Base-by-base conservation (phyloP, 139 green algal genomes). In the Chlorella sp. region DNA sequence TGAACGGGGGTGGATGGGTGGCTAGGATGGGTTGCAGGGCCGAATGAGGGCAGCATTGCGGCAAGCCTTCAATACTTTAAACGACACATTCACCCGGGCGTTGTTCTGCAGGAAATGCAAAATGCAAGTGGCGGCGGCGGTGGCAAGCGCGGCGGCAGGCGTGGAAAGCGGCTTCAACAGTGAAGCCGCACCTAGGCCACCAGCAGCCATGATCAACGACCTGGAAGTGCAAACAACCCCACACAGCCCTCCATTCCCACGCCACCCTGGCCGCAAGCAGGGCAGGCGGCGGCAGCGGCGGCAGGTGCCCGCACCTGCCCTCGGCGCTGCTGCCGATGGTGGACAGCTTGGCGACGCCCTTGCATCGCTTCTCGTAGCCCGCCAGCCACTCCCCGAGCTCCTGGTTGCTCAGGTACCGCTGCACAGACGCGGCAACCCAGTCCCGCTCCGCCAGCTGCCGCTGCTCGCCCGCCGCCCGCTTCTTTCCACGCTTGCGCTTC, bases 401-500 rank as follows among this genome's bases (percentile, higher is more conserved):
- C 38, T 76, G 28, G 46, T 87, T 87, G 74, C 28, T 69, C 28
- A 87, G 67, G 46, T 87, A 87, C 20, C 44, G 73, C 44, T 67
- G 34, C 20, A 67, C 32, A 60, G 51, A 60, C 51, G 51, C 51
- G 51, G 51, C 51, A 11, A 60, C 51, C 51, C 51, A 60, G 16
- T 60, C 51, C 11, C 51, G 51, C 51, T 60, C 51, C 51, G 51
- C 51, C 51, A 60, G 51, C 51, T 60, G 51, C 51, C 51, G 51
- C 51, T 60, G 51, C 51, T 60, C 51, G 51, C 58, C 77, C 30
- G 36, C 0, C 0, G 90, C 89, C 22, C 81, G 26, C 7, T 75
- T 78, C 56, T 87, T 94, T 70, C 90, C 88, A 28, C 93, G 91
- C 26, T 94, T 87, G 64, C 86, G 92, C 72, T 89, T 85, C 41